Evolutionary conservation across 257 asterid genomes (phyloP).

Genomic region (Galeopsis tetrahit): DNA sequence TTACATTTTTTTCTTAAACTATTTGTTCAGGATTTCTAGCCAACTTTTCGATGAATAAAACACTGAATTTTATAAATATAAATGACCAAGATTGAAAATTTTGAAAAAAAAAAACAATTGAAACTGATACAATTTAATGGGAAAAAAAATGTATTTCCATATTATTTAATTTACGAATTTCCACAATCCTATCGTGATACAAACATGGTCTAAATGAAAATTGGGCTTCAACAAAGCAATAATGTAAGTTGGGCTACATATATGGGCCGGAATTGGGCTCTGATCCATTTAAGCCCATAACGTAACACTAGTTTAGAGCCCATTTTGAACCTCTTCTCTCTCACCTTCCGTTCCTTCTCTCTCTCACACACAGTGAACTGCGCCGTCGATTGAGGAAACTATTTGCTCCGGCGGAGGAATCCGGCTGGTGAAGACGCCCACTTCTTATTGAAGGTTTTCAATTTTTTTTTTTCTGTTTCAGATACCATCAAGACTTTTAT

Average conservation of each 20-base stretch:
- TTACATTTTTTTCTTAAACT: too few relatives aligned
- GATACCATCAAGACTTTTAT: not conserved
- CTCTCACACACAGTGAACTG: not conserved
- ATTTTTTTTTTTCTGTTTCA: conserved; percentile 3
- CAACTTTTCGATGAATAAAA: too few relatives aligned
- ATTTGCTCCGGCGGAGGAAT: conserved; percentile 1
- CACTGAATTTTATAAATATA: too few relatives aligned
- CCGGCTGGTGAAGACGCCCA: not conserved
- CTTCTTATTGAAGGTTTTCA: not conserved
- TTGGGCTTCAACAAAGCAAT: too few relatives aligned
- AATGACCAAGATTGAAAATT: too few relatives aligned
- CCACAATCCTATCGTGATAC: too few relatives aligned
- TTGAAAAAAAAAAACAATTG: too few relatives aligned
- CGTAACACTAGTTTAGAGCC: not conserved
- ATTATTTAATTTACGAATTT: too few relatives aligned
- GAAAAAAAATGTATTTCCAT: too few relatives aligned
- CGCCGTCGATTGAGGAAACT: not conserved
- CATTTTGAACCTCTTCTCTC: conserved; percentile 1
- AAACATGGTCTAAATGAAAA: too few relatives aligned
- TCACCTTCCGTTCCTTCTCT: not conserved
- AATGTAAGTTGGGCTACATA: not conserved
- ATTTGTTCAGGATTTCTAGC: too few relatives aligned
- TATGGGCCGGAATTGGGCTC: not conserved
- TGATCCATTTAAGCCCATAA: not conserved
- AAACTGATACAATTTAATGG: too few relatives aligned